phyloP scores from a whole-genome alignment of 192 early-diverging fungal species.

The Phycomyces nitens region DNA sequence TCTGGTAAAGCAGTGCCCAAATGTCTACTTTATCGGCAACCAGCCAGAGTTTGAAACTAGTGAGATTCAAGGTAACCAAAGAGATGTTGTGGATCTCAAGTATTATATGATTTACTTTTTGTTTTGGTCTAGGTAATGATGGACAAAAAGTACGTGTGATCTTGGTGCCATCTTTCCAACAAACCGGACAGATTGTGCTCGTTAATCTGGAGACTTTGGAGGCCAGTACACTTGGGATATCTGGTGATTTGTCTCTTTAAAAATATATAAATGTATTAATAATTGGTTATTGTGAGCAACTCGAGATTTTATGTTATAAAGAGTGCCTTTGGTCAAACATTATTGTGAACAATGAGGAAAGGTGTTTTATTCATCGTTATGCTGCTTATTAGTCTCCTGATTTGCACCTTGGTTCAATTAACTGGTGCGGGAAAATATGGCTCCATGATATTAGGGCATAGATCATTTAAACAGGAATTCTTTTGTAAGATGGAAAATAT shows the following conservation, averaged over 20 bases:
- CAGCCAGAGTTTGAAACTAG: constrained; percentile 69
- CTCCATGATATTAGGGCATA: too few relatives aligned
- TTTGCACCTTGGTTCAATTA: too few relatives aligned
- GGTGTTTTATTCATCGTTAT: too few relatives aligned
- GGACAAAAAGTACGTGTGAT: constrained; percentile 65
- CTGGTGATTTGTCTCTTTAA: background rate
- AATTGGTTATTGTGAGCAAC: too few relatives aligned
- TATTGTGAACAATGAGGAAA: too few relatives aligned
- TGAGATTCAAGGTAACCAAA: constrained; percentile 44
- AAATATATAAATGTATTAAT: too few relatives aligned
- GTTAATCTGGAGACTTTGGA: constrained; percentile 75
- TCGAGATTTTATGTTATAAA: too few relatives aligned
- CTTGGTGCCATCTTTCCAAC: constrained; percentile 72
- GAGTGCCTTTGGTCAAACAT: too few relatives aligned
- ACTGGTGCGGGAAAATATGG: too few relatives aligned
- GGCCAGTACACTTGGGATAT: constrained; percentile 41
- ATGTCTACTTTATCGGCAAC: constrained; percentile 90
- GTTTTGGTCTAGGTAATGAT: constrained; percentile 40
- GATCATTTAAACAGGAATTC: too few relatives aligned
- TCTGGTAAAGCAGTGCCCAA: constrained; percentile 65
- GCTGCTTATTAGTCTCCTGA: too few relatives aligned
- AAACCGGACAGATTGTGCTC: constrained; percentile 66
- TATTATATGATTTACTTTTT: constrained; percentile 2
- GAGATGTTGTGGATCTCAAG: background rate
- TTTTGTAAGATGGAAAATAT: too few relatives aligned